Evolutionary conservation across 768 basidiomycete genomes (phyloP).

Genomic region (Boletus rufocinnamomeus): DNA sequence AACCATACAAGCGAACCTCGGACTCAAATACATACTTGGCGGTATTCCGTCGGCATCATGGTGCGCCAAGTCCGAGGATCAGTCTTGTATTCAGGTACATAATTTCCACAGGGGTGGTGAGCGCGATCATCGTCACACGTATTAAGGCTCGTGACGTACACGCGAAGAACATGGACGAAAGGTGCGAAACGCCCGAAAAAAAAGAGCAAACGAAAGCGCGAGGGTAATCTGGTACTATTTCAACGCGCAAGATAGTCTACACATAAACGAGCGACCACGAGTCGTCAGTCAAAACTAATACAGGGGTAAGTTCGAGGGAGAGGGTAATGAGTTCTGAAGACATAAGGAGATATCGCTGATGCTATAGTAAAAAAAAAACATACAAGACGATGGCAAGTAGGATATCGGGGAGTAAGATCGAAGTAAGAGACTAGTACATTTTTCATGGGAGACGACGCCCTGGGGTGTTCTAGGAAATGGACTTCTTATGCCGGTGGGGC

Average conservation of each 20-base stretch:
- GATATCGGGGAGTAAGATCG: constrained; percentile 18
- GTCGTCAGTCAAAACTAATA: constrained; percentile 9
- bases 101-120: too few relatives aligned
- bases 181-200: background rate
- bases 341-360: constrained; percentile 4
- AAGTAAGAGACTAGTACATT: background rate
- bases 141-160: background rate
- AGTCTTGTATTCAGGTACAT: too few relatives aligned
- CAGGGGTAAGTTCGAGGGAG: constrained; percentile 5
- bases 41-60: too few relatives aligned
- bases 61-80: too few relatives aligned
- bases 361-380: constrained; percentile 18
- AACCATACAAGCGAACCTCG: too few relatives aligned
- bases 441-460: background rate
- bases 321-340: background rate
- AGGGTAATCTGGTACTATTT: background rate
- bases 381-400: background rate
- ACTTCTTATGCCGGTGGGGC: constrained; percentile 21
- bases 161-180: too few relatives aligned
- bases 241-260: background rate
- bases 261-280: background rate
- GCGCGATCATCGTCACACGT: too few relatives aligned
- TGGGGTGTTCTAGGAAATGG: constrained; percentile 6
- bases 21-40: too few relatives aligned
- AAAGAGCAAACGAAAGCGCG: background rate